Conservation (phyloP, 345 rosid species). For the Eutrema heterophyllum region DNA sequence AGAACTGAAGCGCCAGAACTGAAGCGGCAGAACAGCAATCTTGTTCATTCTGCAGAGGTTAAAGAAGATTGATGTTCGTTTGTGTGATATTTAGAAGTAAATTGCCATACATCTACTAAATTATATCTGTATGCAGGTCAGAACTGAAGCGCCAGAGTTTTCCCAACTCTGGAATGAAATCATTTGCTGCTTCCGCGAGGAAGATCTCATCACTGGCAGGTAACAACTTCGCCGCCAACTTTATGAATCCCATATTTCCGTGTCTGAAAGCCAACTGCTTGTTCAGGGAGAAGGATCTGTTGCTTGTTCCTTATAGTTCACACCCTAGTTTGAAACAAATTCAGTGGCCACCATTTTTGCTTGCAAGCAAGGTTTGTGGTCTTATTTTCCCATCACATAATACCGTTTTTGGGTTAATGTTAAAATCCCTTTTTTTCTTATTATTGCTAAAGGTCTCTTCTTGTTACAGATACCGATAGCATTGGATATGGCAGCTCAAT, state of each 20-base stretch:
- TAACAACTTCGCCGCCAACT: conserved; percentile 34
- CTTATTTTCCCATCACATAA: not conserved
- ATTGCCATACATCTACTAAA: conserved; percentile 4
- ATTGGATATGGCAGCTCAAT: too few species aligned
- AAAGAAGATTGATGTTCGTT: conserved; percentile 12
- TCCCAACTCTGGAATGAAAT: conserved; percentile 99
- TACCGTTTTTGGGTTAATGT: not conserved
- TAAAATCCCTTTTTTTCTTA: not conserved
- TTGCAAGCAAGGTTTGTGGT: conserved; percentile 86
- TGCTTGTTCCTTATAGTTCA: conserved; percentile 85
- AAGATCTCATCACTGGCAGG: conserved; percentile 97
- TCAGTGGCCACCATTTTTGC: conserved; percentile 99
- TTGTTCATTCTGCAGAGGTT: conserved; percentile 56
- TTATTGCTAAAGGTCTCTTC: conserved; percentile 9
- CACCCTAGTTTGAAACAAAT: conserved; percentile 89
- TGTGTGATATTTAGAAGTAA: not conserved
- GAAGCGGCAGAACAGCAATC: too few species aligned
- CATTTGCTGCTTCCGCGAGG: conserved; percentile 93
- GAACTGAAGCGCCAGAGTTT: conserved; percentile 98
- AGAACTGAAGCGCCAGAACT: conserved; percentile 92
- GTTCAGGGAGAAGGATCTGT: conserved; percentile 94
- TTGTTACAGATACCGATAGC: too few species aligned
- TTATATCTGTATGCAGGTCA: conserved; percentile 46
- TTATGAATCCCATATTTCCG: not conserved
- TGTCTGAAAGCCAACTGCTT: conserved; percentile 24